Evolutionary conservation across 306 rosid genomes (phyloP), one percentile per base, ranked within the genome.

Genomic region (Quercus agrifolia): DNA sequence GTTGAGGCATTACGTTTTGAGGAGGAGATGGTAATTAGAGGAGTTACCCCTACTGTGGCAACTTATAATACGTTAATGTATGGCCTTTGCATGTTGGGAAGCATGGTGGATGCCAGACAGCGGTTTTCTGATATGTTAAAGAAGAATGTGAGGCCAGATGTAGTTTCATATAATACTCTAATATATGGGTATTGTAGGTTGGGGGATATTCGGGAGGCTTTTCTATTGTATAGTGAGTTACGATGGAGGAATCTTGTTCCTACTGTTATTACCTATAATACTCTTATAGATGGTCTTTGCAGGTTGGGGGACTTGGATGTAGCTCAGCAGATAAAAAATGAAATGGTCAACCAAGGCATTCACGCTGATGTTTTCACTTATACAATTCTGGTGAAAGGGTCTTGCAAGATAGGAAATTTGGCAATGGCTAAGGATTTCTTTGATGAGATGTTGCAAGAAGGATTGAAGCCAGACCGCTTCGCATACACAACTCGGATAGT

Each of bases 231-330:
- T 79, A 81, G 67, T 38, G 92, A 93, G 85, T 86, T 89, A 58
- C 77, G 62, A 67, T 30, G 74, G 52, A 85, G 71, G 75, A 78
- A 84, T 51, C 85, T 91, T 19, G 59, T 70, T 21, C 91, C 98
- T 23, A 85, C 85, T 57, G 82, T 86, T 19, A 75, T 90, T 69
- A 93, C 98, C 5, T 93, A 88, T 81, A 93, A 93, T 81, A 87
- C 90, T 2, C 97, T 93, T 81, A 86, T 91, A 25, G 89, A 91
- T 70, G 94, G 97, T 62, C 83, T 85, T 79, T 90, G 93, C 82
- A 83, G 90, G 66, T 70, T 82, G 75, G 98, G 98, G 82, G 62
- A 91, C 75, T 78, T 93, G 86, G 94, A 91, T 70, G 76, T 54
- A 72, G 93, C 94, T 44, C 81, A 2, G 86, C 80, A 17, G 80